Base-by-base conservation (phyloP, 140 eudicot species). In the Senecio squalidus region DNA sequence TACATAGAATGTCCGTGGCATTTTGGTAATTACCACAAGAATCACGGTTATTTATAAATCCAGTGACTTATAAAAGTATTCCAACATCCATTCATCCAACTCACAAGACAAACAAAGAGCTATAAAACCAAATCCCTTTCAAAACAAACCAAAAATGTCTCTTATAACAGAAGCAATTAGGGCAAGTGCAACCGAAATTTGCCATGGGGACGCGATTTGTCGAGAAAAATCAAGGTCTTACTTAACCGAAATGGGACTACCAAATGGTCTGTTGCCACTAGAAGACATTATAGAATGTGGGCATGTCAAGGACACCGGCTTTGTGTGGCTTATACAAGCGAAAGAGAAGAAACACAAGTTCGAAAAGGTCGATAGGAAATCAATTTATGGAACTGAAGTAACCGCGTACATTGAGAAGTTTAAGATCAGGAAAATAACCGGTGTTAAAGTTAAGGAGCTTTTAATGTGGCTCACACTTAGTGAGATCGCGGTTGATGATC, bases 271-370 rank as follows among this genome's bases (percentile, higher is more conserved):
- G 3, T 62, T 74, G 25, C 80, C 75, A 2, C 9, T 74, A 24
- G 62, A 74, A 56, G 75, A 74, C 71, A 68, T 68, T 36, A 67
- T 33, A 52, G 80, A 74, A 38, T 74, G 71, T 38, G 80, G 80
- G 13, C 56, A 54, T 54, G 80, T 74, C 8, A 39, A 74, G 61
- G 67, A 68, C 4, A 74, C 80, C 4, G 80, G 80, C 51, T 74
- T 74, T 38, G 71, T 74, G 46, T 74, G 80, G 80, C 74, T 74
- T 50, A 74, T 17, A 25, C 80, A 68, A 45, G 68, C 68, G 71
- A 46, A 68, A 28, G 43, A 40, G 3, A 60, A 54, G 40, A 53
- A 55, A 9, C 64, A 68, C 65, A 68, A 68, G 47, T 67, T 67
- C 18, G 67, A 68, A 63, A 74, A 74, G 49, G 48, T 74, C 21